phyloP scores from a whole-genome alignment of 345 rosid species.

The Cochlearia excelsa region DNA sequence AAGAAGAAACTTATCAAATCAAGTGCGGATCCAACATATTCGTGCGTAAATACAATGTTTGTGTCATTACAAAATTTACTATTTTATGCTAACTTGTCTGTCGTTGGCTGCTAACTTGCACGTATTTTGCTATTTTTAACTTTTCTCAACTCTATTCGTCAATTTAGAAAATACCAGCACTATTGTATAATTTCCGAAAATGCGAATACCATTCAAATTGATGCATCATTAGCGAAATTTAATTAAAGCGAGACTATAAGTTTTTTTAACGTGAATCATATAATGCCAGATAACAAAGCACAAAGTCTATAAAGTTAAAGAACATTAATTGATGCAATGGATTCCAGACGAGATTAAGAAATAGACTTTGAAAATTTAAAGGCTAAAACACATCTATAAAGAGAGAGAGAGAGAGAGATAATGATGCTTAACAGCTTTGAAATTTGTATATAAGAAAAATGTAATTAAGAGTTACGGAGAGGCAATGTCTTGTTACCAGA shows the following conservation, averaged over 20 bases:
- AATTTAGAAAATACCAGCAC: conserved; percentile 26
- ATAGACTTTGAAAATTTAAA: conserved; percentile 15
- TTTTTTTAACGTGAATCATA: background rate
- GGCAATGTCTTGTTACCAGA: conserved; percentile 29
- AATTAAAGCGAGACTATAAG: conserved; percentile 13
- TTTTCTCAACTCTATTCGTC: conserved; percentile 6
- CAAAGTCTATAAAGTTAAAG: background rate
- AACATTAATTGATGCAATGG: conserved; percentile 13
- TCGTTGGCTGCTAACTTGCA: conserved; percentile 17
- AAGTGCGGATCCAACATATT: background rate
- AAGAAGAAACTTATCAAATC: too few relatives aligned
- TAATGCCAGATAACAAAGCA: too few relatives aligned
- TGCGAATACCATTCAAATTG: conserved; percentile 1
- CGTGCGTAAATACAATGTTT: conserved; percentile 6
- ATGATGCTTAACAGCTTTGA: conserved; percentile 25
- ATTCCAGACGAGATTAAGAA: conserved; percentile 17
- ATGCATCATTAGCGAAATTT: conserved; percentile 12
- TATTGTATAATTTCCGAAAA: conserved; percentile 2
- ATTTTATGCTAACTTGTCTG: conserved; percentile 7
- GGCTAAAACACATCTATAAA: conserved; percentile 20
- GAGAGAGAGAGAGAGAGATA: conserved; percentile 24
- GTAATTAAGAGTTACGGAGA: conserved; percentile 16
- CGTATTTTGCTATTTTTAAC: conserved; percentile 9
- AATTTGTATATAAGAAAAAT: background rate
- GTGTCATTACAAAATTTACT: conserved; percentile 5